Conservation (phyloP, 192 early-diverging fungal genomes). For the Mortierella alpina region DNA sequence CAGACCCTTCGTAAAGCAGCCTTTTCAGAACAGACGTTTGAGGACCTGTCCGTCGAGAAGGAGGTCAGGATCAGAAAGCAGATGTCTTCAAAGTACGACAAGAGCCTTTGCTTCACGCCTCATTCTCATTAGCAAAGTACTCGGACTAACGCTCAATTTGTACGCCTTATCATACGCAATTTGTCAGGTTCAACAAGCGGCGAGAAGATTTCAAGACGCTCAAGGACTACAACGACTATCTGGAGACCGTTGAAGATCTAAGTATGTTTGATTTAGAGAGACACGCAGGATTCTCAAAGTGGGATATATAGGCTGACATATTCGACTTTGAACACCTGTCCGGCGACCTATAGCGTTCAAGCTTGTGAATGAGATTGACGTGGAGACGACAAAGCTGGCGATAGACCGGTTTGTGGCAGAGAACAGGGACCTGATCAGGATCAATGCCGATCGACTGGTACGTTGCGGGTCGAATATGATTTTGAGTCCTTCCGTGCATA, state of each 20-base stretch:
- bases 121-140: neutral
- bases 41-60: conserved; percentile 94
- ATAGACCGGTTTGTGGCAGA: conserved; percentile 83
- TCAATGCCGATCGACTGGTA: conserved; percentile 73
- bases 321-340: neutral
- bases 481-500: neutral
- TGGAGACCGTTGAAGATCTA: conserved; percentile 91
- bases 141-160: neutral
- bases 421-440: conserved; percentile 82
- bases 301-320: neutral
- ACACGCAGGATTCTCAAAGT: too few relatives aligned
- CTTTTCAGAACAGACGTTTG: conserved; percentile 92
- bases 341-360: conserved; percentile 75
- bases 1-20: conserved; percentile 82
- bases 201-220: conserved; percentile 85
- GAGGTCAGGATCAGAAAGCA: conserved; percentile 88
- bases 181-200: conserved; percentile 86
- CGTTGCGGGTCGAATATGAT: conserved; percentile 15
- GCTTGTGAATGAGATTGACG: conserved; percentile 87
- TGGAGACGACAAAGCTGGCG: conserved; percentile 79
- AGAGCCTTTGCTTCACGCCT: neutral
- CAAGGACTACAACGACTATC: conserved; percentile 87
- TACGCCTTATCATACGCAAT: too few relatives aligned
- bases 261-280: conserved; percentile 57
- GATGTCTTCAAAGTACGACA: conserved; percentile 71